phyloP scores from a whole-genome alignment of 768 basidiomycete species.

The Neoboletus magnificus region DNA sequence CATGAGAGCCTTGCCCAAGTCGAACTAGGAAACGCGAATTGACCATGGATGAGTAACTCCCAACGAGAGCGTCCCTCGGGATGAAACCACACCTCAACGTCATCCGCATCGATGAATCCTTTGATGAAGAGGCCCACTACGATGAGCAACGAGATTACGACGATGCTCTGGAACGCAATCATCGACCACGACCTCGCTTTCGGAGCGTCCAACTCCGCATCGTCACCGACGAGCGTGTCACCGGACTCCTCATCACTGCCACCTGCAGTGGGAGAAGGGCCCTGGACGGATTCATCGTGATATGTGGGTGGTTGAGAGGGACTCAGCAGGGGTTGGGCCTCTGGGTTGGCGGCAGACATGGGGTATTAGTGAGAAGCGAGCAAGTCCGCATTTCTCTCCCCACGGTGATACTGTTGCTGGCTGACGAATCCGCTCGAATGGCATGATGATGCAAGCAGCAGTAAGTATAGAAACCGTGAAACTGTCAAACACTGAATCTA shows the following conservation, averaged over 20 bases:
- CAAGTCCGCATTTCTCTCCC: not conserved
- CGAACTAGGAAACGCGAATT: constrained; percentile 55
- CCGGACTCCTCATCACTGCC: constrained; percentile 20
- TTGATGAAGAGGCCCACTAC: constrained; percentile 57
- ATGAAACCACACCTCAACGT: constrained; percentile 52
- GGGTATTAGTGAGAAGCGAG: constrained; percentile 5
- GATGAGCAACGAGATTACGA: constrained; percentile 37
- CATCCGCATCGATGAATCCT: constrained; percentile 64
- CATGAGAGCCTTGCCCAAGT: constrained; percentile 71
- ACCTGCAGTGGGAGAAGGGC: not conserved
- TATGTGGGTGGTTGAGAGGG: constrained; percentile 17
- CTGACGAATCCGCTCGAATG: not conserved
- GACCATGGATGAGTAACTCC: constrained; percentile 40
- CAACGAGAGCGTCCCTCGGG: constrained; percentile 34
- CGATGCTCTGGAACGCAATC: constrained; percentile 29
- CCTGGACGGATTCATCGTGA: constrained; percentile 2
- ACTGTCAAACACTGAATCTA: too few relatives aligned
- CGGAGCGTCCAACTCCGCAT: not conserved
- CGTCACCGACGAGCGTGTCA: not conserved
- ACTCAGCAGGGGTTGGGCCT: constrained; percentile 25
- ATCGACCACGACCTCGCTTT: constrained; percentile 14
- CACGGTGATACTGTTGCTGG: not conserved
- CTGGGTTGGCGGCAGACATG: constrained; percentile 22
- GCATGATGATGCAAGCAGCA: not conserved
- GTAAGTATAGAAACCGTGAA: not conserved